phyloP scores from a whole-genome alignment of 1,284 basidiomycete genomes.

The Trametes pubescens region DNA sequence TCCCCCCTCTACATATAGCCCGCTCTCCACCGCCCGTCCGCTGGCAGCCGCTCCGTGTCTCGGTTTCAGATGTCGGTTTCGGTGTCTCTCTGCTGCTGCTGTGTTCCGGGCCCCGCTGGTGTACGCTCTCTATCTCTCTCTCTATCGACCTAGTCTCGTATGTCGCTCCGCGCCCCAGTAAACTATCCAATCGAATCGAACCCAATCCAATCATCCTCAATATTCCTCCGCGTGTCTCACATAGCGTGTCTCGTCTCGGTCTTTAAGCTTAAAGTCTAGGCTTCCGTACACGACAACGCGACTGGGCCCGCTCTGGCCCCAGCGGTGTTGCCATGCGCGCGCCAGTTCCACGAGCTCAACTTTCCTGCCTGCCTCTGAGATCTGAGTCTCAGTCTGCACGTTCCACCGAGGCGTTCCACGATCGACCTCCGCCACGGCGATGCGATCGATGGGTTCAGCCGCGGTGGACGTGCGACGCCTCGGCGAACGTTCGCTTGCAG shows the following conservation, averaged over 20 bases:
- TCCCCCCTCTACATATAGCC: slow-evolving; percentile 1
- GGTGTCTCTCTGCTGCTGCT: background rate
- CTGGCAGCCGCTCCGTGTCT: background rate
- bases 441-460: too few relatives aligned
- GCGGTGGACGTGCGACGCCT: background rate
- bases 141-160: background rate
- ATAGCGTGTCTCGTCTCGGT: background rate
- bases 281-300: background rate
- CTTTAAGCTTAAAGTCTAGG: background rate
- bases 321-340: background rate
- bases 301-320: background rate
- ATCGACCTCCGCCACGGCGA: background rate
- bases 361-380: background rate
- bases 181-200: background rate
- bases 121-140: background rate
- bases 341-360: background rate
- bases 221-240: background rate
- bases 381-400: too few relatives aligned
- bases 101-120: background rate
- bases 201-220: background rate
- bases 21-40: background rate
- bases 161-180: background rate
- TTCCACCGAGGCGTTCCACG: background rate
- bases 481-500: background rate
- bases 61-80: slow-evolving; percentile 1